Evolutionary conservation across 768 basidiomycete genomes (phyloP), one percentile per base, ranked within the genome.

Genomic region (Psilocybe sp.): DNA sequence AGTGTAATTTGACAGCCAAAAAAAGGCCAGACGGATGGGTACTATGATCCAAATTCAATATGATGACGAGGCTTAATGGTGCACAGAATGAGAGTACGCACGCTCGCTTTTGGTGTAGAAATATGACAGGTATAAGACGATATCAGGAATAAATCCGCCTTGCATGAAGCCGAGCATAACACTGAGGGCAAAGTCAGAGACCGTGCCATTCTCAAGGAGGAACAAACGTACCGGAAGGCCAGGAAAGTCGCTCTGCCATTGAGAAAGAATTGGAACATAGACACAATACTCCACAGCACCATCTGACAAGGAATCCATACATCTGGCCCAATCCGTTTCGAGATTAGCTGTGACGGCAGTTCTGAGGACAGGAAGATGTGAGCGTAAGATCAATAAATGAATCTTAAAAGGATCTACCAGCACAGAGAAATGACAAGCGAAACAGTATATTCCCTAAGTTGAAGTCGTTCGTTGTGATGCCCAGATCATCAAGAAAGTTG

Each of bases 1-100:
- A 1, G 76, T 47, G 46, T 85, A 81, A 61, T 78, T 78, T 4
- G 81, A 80, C 23, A 79, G 71, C 84, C 84, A 89, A 71, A 87
- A 87, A 57, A 75, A 80, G 1, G 82, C 84, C 9, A 88, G 70
- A n/a, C 86, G 77, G 39, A 85, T 76, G 2, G 85, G 82, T 0
- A 85, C 78, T 81, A 53, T 28, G 36, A 28, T 49, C 20, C 15
- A 31, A 33, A 11, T n/a, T 39, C 18, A 5, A 40, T 16, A 7
- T 31, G 40, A 20, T 40, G 16, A 12, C 9, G 4, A 28, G 7
- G 23, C 7, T 28, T 4, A 28, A 7, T 7, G 23, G 23, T n/a
- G n/a, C n/a, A 28, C 3, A 28, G 23, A 28, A 28, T 28, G 7
- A 4, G 7, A 28, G 23, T 28, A 28, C 23, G 23, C 23, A 28